A percentile compares a stretch with the other conserved stretches of the same genome.
phyloP scores from a whole-genome alignment of 1,284 basidiomycete genomes.

The Heliocybe sulcata region DNA sequence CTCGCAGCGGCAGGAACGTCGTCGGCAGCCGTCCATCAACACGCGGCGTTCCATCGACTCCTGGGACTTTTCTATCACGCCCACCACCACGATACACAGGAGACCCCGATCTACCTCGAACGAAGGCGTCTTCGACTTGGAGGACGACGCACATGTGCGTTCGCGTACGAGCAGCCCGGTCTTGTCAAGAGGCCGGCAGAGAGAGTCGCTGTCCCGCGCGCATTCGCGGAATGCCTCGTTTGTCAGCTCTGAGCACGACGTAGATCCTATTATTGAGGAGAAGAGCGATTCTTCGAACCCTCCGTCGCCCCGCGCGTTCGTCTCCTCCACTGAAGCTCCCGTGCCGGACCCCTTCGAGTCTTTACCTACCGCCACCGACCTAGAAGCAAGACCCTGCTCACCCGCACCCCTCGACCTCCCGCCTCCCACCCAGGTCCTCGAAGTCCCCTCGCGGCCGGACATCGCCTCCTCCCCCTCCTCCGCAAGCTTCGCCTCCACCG shows the following conservation, averaged over 20 bases:
- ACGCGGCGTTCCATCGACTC: constrained; percentile 49
- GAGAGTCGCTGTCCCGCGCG: not conserved
- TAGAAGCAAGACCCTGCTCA: not conserved
- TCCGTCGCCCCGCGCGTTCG: not conserved
- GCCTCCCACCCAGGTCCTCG: not conserved
- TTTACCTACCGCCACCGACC: not conserved
- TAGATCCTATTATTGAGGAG: not conserved
- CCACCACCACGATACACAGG: constrained; percentile 6
- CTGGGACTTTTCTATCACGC: constrained; percentile 55
- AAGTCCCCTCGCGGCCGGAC: not conserved
- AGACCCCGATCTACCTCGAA: not conserved
- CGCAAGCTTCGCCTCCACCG: not conserved
- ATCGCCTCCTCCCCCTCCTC: not conserved
- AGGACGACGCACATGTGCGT: not conserved
- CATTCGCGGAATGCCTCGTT: not conserved
- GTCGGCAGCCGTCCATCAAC: constrained; percentile 30
- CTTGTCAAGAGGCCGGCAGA: not conserved
- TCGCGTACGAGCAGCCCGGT: not conserved
- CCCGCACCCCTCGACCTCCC: not conserved
- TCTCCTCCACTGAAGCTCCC: not conserved
- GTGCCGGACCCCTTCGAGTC: not conserved
- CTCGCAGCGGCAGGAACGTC: constrained; percentile 61
- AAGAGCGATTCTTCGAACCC: not conserved
- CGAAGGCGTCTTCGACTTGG: constrained; percentile 1
- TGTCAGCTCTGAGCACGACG: not conserved